Base-by-base conservation (phyloP, 163 green algal species). In the Chlorella variabilis region DNA sequence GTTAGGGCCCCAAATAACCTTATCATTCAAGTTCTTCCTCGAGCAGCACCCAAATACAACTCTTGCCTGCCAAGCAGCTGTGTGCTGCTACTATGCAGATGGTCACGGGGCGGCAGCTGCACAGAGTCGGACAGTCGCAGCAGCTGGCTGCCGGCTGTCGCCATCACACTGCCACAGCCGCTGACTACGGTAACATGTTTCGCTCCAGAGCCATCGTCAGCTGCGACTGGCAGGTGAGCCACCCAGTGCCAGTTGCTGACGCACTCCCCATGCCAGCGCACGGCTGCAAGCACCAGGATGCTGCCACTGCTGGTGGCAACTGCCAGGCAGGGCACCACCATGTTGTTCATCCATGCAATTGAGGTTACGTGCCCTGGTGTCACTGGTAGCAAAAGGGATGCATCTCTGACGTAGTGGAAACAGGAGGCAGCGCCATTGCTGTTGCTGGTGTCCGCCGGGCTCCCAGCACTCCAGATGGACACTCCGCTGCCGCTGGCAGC, bases 111-210 rank as follows among this genome's bases (percentile, higher is more conserved):
- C 8, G 45, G 31, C 31, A 59, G 25, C 13, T 66, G 49, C 33
- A 83, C 42, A 9, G 75, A 13, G 58, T 92, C 89, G 45, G 87
- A 90, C 15, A 92, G 73, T 41, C 77, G 78, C 73, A 91, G 51
- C 81, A 92, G 70, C 75, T 92, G 88, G 74, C 78, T 84, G 78
- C 89, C 89, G 67, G 83, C 66, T 9, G 75, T 23, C 63, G 80
- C 68, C 45, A 67, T 29, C 41, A 83, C 31, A 5, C 18, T 51
- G 38, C 59, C 17, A 9, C 45, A 45, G 39, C 38, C 34, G 41
- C 65, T 38, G 5, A 62, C 63, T 11, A 45, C 41, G 2, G 42
- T n/a, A 42, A 78, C 27, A 3, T 34, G 39, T 17, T 36, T 13
- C 29, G 2, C 31, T 3, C 42, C 29, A 3, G 3, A 13, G 4